These are phyloP conservation scores for Colletotrichum theobromicola DNA, from an alignment of 2,329 filamentous ascomycete species.

Conservation along the genomic window DNA sequence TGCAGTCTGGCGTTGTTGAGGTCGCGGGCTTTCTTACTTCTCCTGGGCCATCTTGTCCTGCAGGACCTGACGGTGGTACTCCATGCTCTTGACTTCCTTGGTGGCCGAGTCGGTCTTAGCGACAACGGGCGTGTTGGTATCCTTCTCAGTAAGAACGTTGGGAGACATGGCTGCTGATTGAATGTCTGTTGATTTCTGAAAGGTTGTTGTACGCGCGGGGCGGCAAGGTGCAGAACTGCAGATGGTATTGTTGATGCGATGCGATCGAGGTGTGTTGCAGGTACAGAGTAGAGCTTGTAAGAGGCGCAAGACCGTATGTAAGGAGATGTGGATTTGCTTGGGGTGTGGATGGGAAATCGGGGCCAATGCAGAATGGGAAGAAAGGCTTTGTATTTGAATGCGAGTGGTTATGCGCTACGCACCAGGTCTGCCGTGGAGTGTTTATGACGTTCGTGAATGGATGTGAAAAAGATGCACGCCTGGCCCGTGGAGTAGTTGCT, in stretches of 20 bases:
- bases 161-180: constrained; percentile 51
- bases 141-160: constrained; percentile 68
- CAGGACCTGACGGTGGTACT: constrained; percentile 78
- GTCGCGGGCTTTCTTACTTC: constrained; percentile 50
- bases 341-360: neutral
- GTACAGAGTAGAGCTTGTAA: neutral
- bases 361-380: constrained; percentile 6
- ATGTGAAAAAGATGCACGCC: constrained; percentile 20
- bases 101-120: constrained; percentile 37
- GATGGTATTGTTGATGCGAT: neutral
- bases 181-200: neutral
- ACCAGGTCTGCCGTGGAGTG: constrained; percentile 10
- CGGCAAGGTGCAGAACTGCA: neutral
- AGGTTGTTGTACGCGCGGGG: neutral
- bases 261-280: neutral
- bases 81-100: constrained; percentile 68
- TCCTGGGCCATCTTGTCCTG: constrained; percentile 73
- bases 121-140: constrained; percentile 63
- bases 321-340: neutral
- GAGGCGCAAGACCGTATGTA: neutral
- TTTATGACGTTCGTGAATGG: constrained; percentile 22
- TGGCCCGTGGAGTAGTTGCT: constrained; percentile 16
- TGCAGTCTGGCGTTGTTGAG: neutral
- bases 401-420: neutral
- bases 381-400: constrained; percentile 21